A percentile compares a stretch with the other conserved stretches of the same genome.
These are phyloP conservation scores for Trypanosoma cruzi DNA, from an alignment of 208 protist species.

Conservation along the genomic window DNA sequence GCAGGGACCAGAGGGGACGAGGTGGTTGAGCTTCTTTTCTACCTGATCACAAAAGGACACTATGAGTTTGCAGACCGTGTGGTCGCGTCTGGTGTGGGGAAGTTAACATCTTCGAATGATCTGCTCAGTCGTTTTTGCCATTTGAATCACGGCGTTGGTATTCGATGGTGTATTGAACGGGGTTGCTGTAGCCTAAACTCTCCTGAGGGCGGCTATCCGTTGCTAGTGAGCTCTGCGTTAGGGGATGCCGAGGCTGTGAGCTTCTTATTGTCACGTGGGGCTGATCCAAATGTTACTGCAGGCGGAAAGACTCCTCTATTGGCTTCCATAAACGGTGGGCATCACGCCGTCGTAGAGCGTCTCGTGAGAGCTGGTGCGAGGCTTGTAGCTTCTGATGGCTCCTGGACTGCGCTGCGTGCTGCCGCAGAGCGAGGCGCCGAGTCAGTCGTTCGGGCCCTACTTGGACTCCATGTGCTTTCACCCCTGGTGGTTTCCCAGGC, in stretches of 20 bases:
- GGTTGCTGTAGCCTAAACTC: conserved; percentile 40
- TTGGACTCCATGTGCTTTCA: conserved; percentile 34
- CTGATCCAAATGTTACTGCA: conserved; percentile 41
- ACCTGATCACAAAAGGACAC: conserved; percentile 37
- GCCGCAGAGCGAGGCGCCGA: conserved; percentile 45
- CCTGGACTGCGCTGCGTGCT: conserved; percentile 49
- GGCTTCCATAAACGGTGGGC: conserved; percentile 38
- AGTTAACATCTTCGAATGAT: conserved; percentile 39
- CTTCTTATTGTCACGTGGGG: conserved; percentile 41
- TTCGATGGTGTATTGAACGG: conserved; percentile 70
- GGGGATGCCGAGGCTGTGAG: conserved; percentile 46
- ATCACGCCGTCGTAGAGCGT: conserved; percentile 42
- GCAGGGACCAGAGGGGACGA: conserved; percentile 33
- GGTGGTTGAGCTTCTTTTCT: conserved; percentile 52
- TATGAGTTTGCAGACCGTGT: conserved; percentile 42
- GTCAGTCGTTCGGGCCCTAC: conserved; percentile 47
- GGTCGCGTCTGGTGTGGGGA: conserved; percentile 22
- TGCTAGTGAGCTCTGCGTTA: conserved; percentile 46
- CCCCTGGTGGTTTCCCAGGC: conserved; percentile 40
- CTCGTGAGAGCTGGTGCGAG: conserved; percentile 46
- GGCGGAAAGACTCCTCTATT: conserved; percentile 29
- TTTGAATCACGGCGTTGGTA: conserved; percentile 25
- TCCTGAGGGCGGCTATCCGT: conserved; percentile 25
- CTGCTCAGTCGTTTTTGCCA: conserved; percentile 56
- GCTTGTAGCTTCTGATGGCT: conserved; percentile 30